Base-by-base conservation (phyloP, 306 rosid genomes). In the Lotus japonicus region DNA sequence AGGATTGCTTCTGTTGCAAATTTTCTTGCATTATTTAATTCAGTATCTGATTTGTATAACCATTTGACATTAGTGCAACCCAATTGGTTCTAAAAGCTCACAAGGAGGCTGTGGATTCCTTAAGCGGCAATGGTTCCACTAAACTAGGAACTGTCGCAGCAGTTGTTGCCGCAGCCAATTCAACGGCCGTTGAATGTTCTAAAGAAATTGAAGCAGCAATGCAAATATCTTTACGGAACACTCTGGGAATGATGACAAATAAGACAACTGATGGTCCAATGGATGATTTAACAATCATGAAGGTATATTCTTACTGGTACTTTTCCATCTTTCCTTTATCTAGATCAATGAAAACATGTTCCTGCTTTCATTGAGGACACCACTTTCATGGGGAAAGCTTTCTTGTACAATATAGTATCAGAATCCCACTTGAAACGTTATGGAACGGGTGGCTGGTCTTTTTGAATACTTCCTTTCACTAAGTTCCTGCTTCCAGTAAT, bases 21-120 rank as follows among this genome's bases (percentile, higher is more conserved):
- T 45, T 14, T 74, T 19, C 11, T 9, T 53, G 16, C 51, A 46
- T 66, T 60, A 44, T 53, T 53, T 48, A 7, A 45, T 13, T 68
- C 52, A 36, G 38, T 57, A 19, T 70, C 71, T 83, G 23, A 56
- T 64, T 2, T 56, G 41, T 26, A 11, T 26, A 9, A 70, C 42
- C 23, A 3, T 54, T 45, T 71, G 73, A 44, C 23, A 42, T 66
- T 78, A 91, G 96, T 11, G 96, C 97, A 58, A 85, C 96, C 53
- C 96, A 88, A 71, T 75, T 89, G 87, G 97, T 89, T 48, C 84
- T 91, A n/a, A 91, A 85, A 80, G 97, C 97, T 53, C 97, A 91
- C 71, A 89, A 85, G 68, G 97, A 91, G 75, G 97, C 97, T 53
- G 97, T 91, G 61, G 85, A 85, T 85, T 89, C 96, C 52, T 82